Percentiles rank a stretch among this genome's conserved stretches.
phyloP scores from a whole-genome alignment of 768 basidiomycete species.

The Agrocybe chaxingu region DNA sequence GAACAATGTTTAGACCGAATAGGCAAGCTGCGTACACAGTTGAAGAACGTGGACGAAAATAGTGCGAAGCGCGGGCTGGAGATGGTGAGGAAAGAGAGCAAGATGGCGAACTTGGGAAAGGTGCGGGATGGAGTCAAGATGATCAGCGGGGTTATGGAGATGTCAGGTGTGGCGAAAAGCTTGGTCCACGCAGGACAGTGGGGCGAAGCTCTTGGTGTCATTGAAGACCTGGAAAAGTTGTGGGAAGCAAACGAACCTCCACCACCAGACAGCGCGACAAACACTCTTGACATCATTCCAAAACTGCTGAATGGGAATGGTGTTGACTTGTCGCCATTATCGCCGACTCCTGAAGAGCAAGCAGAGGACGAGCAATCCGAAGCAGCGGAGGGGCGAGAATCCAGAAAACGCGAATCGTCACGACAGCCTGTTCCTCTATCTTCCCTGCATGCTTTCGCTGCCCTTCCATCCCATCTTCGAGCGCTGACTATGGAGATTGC shows the following conservation, averaged over 20 bases:
- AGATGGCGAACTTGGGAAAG: constrained; percentile 54
- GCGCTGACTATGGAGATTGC: constrained; percentile 73
- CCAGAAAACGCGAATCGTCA: constrained; percentile 12
- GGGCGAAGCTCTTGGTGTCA: constrained; percentile 76
- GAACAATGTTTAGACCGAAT: constrained; percentile 79
- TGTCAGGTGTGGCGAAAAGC: constrained; percentile 64
- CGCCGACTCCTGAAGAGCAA: constrained; percentile 37
- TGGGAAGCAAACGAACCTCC: constrained; percentile 35
- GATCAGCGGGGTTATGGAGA: constrained; percentile 72
- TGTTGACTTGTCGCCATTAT: constrained; percentile 24
- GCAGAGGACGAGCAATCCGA: constrained; percentile 13
- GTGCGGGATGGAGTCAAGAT: constrained; percentile 63
- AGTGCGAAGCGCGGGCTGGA: constrained; percentile 79
- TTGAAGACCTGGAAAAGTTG: constrained; percentile 63
- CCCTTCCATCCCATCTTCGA: constrained; percentile 73
- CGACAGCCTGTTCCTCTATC: constrained; percentile 55
- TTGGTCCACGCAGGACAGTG: constrained; percentile 86
- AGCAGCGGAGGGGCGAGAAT: constrained; percentile 6
- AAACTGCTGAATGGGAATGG: constrained; percentile 13
- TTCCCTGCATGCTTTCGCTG: constrained; percentile 66
- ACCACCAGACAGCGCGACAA: constrained; percentile 5
- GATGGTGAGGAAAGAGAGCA: constrained; percentile 62
- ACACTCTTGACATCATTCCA: neutral
- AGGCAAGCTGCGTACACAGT: constrained; percentile 61
- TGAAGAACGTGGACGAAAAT: constrained; percentile 73